Base-by-base conservation (phyloP, 805 yeast genomes). In the Candida koratica region DNA sequence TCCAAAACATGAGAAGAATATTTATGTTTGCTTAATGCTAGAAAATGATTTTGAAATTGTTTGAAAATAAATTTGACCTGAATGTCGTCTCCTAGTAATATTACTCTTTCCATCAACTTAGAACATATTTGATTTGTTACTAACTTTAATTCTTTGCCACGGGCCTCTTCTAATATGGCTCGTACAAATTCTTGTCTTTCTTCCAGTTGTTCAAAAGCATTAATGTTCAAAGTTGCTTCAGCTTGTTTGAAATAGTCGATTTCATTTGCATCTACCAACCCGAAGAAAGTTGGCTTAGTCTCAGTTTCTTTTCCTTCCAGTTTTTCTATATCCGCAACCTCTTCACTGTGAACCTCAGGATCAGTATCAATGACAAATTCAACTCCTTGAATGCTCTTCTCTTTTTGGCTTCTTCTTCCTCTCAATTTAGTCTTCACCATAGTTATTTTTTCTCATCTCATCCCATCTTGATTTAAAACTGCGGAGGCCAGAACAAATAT, bases 41-140 rank as follows among this genome's bases (percentile, higher is more conserved):
- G 76, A 47, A 85, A 82, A 45, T 83, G 83, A n/a, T 84, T 86
- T 27, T 68, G 68, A 51, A 88, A 84, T 1, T 80, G 75, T 41
- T 69, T 71, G 57, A 81, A 84, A 0, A 89, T 53, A 20, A 67
- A 64, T 48, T 79, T 79, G 41, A 87, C 58, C 55, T 87, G 94
- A 9, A 60, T 64, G 42, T 78, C 81, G 17, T 72, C 68, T 11
- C 89, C 81, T 13, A 67, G 62, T 27, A 84, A 60, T n/a, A 90
- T 73, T 42, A 90, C 64, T 53, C 98, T 71, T 60, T 90, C 98
- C 68, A 93, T 71, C 40, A 93, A 69, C 56, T 90, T 90, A 16
- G 97, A 90, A 58, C 97, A 88, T 39, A 90, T 87, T 53, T 89
- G 97, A 53, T 90, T 89, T 2, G 96, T 90, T 4, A 84, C 96